Evolutionary conservation across 768 basidiomycete species (phyloP).

Genomic region (Rhodotorula sphaerocarpa): DNA sequence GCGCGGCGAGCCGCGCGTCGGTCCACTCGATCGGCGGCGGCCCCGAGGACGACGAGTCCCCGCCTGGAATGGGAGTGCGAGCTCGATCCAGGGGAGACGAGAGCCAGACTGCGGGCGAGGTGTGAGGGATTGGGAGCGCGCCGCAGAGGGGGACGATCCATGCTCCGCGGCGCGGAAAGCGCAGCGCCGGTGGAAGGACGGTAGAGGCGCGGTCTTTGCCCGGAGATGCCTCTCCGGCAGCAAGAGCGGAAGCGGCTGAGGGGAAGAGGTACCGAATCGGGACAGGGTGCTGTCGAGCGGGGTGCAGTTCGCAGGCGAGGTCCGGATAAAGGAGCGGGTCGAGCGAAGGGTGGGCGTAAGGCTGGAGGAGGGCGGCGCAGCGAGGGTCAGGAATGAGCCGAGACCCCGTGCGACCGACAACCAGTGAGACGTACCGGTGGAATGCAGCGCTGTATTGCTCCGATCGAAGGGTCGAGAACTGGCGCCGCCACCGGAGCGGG

Average conservation of each 20-base stretch:
- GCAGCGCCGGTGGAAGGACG: not conserved
- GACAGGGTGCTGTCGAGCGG: not conserved
- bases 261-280: constrained; percentile 13
- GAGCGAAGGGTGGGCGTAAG: not conserved
- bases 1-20: not conserved
- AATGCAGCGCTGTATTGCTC: constrained; percentile 20
- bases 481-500: not conserved
- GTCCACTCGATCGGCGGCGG: constrained; percentile 19
- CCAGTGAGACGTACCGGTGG: constrained; percentile 3
- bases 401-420: not conserved
- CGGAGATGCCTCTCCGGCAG: not conserved
- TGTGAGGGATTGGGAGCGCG: not conserved
- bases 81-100: too few species aligned
- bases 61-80: not conserved
- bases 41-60: not conserved
- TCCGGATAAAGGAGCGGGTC: too few species aligned
- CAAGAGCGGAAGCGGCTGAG: not conserved
- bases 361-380: constrained; percentile 1
- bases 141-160: constrained; percentile 26
- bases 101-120: not conserved
- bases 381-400: not conserved
- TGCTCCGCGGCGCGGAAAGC: constrained; percentile 14
- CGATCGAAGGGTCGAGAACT: not conserved
- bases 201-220: too few species aligned
- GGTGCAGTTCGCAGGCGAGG: not conserved